Evolutionary conservation across 2,329 filamentous ascomycete genomes (phyloP).

Genomic region (Talaromyces sp.): DNA sequence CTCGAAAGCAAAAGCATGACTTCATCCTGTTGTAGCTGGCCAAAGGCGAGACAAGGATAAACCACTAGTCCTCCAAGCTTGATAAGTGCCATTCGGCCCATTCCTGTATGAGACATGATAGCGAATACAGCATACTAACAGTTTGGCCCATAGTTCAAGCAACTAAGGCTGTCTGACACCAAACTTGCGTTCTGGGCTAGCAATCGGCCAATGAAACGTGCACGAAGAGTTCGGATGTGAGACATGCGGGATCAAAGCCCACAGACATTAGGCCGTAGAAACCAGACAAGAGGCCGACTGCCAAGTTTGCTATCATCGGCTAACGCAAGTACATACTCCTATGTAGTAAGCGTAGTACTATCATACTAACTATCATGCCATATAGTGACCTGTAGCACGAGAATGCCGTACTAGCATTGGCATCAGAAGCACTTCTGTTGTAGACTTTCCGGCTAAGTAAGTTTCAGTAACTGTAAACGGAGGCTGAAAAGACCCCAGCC

Average conservation of each 20-base stretch:
- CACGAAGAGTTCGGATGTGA: slow-evolving; percentile 7
- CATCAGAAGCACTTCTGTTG: not conserved
- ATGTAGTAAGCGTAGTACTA: not conserved
- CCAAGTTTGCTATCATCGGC: not conserved
- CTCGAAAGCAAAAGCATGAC: not conserved
- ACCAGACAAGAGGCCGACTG: not conserved
- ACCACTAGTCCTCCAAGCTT: slow-evolving; percentile 1
- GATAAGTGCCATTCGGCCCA: not conserved
- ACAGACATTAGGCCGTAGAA: not conserved
- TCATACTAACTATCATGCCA: no score
- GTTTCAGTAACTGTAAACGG: not conserved
- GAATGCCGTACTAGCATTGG: not conserved
- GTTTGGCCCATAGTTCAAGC: not conserved
- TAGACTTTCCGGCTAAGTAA: not conserved
- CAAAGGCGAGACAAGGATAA: not conserved
- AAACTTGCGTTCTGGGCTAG: not conserved
- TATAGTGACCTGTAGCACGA: not conserved
- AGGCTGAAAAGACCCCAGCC: slow-evolving; percentile 1
- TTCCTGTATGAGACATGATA: not conserved
- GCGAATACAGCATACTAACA: not conserved
- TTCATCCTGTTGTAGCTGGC: slow-evolving; percentile 1
- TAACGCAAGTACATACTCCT: not conserved
- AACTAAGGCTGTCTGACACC: not conserved
- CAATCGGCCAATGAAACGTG: slow-evolving; percentile 2
- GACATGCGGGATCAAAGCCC: slow-evolving; percentile 12